Base-by-base conservation (phyloP, 2,329 filamentous ascomycete species). In the Cryphonectria parasitica region DNA sequence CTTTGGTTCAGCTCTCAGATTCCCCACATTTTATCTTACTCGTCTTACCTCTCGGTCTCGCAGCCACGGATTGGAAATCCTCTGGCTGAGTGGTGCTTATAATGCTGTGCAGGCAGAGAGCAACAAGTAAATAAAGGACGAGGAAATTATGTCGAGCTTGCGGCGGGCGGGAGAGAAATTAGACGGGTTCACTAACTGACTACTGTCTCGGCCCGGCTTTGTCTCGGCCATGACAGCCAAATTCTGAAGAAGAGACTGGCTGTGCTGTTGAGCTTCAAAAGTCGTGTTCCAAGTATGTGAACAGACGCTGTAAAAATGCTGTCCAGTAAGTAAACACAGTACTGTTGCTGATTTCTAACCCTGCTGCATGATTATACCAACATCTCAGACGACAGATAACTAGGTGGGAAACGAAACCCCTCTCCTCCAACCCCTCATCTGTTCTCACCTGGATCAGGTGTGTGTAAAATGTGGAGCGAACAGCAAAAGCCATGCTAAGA, bases 11-110 rank as follows among this genome's bases (percentile, higher is more conserved):
- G 58, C 58, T 39, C n/a, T n/a, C n/a, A n/a, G n/a, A n/a, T n/a
- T n/a, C 58, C 22, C 58, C 58, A 61, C 58, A 36, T 39, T 39
- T 61, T 61, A 36, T 61, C 58, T 36, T 19, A 39, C n/a, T 61
- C 17, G 19, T 34, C n/a, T n/a, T n/a, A n/a, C n/a, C n/a, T n/a
- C n/a, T 22, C 56, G 28, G 56, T 60, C 15, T 34, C 15, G 13
- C 25, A 34, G 56, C 56, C 36, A 1, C 36, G 36, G 36, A 39
- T 3, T 11, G 3, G 36, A 13, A 11, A 39, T 39, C 36, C 36
- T 39, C 36, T 39, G 8, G 36, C 10, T 39, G 36, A 8, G 36
- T n/a, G n/a, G n/a, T n/a, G n/a, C n/a, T n/a, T n/a, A n/a, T n/a
- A n/a, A n/a, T n/a, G n/a, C n/a, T n/a, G n/a, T 58, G 54, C 54